Conservation (phyloP, 495 filamentous ascomycete species). For the Penicillium mononematosum region DNA sequence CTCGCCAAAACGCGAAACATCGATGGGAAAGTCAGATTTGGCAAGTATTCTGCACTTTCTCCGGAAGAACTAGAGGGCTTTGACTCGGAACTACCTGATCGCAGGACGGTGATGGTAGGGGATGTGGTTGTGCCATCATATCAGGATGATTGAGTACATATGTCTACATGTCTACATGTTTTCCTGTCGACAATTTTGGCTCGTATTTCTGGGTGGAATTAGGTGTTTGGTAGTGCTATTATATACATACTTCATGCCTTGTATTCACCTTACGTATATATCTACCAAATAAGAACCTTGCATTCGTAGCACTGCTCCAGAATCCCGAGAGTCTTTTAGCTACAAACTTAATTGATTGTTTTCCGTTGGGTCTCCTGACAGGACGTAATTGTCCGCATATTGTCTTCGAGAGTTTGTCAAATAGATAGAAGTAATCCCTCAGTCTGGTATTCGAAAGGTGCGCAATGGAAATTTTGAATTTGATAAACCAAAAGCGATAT, state of each 20-base stretch:
- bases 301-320: not conserved
- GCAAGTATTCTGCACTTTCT: slow-evolving; percentile 62
- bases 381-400: not conserved
- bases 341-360: not conserved
- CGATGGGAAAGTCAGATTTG: slow-evolving; percentile 82
- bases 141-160: slow-evolving; percentile 15
- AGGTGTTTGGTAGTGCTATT: not conserved
- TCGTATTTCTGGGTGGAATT: not conserved
- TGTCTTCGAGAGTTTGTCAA: not conserved
- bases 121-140: slow-evolving; percentile 40
- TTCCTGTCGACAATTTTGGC: no score
- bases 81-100: slow-evolving; percentile 19
- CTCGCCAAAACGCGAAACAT: slow-evolving; percentile 80
- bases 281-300: not conserved
- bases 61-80: slow-evolving; percentile 17
- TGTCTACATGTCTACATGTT: no score
- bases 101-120: slow-evolving; percentile 43
- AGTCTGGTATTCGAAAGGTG: not conserved
- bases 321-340: not conserved
- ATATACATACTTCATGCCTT: not conserved
- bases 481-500: not conserved
- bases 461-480: not conserved
- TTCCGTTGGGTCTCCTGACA: not conserved
- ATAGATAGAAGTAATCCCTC: not conserved
- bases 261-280: not conserved